Evolutionary conservation across 306 rosid species (phyloP).

Genomic region (Ormosia semicastrata): DNA sequence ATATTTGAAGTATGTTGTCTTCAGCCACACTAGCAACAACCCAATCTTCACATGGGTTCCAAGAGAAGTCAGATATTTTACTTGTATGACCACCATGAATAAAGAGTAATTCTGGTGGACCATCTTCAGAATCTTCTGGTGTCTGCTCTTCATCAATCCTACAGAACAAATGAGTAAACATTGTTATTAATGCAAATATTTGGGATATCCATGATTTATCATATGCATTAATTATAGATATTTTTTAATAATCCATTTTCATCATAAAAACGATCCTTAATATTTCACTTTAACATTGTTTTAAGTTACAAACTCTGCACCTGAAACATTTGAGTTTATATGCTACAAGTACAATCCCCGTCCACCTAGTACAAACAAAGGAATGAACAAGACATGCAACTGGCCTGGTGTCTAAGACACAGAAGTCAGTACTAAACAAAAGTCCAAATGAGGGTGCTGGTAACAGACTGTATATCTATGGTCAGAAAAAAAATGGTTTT

Average conservation of each 20-base stretch:
- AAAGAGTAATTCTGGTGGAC: constrained; percentile 93
- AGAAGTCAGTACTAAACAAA: background rate
- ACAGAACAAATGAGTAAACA: constrained; percentile 15
- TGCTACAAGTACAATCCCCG: background rate
- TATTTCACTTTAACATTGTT: background rate
- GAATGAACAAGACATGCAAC: background rate
- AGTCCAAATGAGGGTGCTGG: background rate
- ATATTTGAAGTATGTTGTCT: constrained; percentile 95
- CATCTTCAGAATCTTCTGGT: constrained; percentile 94
- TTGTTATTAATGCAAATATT: background rate
- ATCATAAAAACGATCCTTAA: constrained; percentile 3
- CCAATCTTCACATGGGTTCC: constrained; percentile 99
- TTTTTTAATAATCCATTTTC: background rate
- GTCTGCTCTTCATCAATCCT: constrained; percentile 99
- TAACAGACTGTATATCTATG: background rate
- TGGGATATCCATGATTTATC: background rate
- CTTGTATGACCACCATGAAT: constrained; percentile 99
- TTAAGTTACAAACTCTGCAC: background rate
- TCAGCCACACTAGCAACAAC: constrained; percentile 96
- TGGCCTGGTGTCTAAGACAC: background rate
- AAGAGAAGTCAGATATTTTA: constrained; percentile 94
- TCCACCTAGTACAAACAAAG: background rate
- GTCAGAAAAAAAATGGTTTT: no score
- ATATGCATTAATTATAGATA: background rate
- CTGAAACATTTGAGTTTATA: constrained; percentile 2